phyloP scores from a whole-genome alignment of 192 early-diverging fungal species.

The Coemansia sp. region DNA sequence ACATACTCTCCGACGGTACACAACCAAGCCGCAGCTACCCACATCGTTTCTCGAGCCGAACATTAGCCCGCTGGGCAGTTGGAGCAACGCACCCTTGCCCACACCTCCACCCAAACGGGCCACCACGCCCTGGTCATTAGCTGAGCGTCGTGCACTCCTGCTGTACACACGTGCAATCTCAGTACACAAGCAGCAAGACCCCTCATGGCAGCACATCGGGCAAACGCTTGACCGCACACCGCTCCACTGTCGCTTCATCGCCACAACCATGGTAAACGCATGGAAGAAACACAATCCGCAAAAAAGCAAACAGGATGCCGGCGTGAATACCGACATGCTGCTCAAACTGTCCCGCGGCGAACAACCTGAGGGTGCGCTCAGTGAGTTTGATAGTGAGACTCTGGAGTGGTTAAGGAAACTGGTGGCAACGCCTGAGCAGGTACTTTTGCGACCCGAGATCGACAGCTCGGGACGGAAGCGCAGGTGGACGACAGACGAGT shows the following conservation, averaged over 20 bases:
- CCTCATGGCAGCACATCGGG: slow-evolving; percentile 14
- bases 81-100: background rate
- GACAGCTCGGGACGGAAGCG: background rate
- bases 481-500: background rate
- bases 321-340: background rate
- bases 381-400: slow-evolving; percentile 6
- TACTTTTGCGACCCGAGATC: background rate
- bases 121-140: slow-evolving; percentile 16
- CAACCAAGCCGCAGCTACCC: too few relatives aligned
- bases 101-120: background rate
- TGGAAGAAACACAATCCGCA: slow-evolving; percentile 9
- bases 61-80: background rate
- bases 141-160: slow-evolving; percentile 24
- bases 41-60: background rate
- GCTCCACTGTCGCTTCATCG: slow-evolving; percentile 9
- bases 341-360: background rate
- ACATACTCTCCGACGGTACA: too few relatives aligned
- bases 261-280: slow-evolving; percentile 7
- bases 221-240: slow-evolving; percentile 4
- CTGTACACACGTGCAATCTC: slow-evolving; percentile 11
- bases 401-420: background rate
- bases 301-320: background rate
- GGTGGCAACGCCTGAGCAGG: too few relatives aligned
- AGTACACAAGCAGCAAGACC: background rate
- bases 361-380: background rate